These are phyloP conservation scores for Lithocarpus polystachyus DNA, from an alignment of 306 rosid species.

Conservation along the genomic window DNA sequence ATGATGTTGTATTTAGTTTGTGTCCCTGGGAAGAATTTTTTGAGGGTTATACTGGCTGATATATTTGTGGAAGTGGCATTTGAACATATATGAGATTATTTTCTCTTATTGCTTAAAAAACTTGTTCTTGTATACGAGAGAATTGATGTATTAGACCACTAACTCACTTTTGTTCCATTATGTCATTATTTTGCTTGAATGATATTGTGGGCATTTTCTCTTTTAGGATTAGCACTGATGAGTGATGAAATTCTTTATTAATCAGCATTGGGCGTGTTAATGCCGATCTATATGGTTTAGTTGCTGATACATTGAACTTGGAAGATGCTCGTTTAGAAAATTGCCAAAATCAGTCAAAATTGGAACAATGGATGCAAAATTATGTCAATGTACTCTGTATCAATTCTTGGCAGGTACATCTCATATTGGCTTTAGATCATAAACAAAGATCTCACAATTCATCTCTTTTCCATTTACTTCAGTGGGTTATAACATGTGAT, in stretches of 20 bases:
- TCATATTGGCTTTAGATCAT: constrained; percentile 5
- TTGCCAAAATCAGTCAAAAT: constrained; percentile 39
- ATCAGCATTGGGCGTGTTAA: constrained; percentile 87
- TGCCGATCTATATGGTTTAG: constrained; percentile 79
- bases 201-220: constrained; percentile 16
- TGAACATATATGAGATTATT: not conserved
- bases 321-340: constrained; percentile 30
- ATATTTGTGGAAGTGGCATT: not conserved
- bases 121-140: not conserved
- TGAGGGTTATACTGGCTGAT: not conserved
- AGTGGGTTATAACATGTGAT: not conserved
- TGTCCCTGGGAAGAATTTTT: not conserved
- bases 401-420: constrained; percentile 91
- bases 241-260: constrained; percentile 15
- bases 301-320: constrained; percentile 53
- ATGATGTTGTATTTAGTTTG: not conserved
- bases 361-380: constrained; percentile 68
- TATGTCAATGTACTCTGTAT: constrained; percentile 75
- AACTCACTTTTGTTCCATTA: not conserved
- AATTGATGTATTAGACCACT: not conserved
- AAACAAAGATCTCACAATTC: no score
- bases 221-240: constrained; percentile 19
- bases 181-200: constrained; percentile 1
- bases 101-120: not conserved
- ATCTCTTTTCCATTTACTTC: not conserved